These are phyloP conservation scores for Ramaria rubella DNA, from an alignment of 768 basidiomycete genomes.

Conservation along the genomic window DNA sequence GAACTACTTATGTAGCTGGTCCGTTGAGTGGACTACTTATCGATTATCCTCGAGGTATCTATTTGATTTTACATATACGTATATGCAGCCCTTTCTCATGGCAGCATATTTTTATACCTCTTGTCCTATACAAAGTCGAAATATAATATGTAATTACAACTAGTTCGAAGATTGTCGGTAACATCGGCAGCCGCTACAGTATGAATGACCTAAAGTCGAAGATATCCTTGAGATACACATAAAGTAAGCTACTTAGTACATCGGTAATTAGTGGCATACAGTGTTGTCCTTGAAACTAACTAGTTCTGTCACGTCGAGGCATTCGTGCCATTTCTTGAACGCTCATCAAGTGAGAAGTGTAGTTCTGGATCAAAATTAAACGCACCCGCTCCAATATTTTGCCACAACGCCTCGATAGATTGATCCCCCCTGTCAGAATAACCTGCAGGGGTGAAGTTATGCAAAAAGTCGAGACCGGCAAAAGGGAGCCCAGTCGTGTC, in stretches of 20 bases:
- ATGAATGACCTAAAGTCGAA: not conserved
- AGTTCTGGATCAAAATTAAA: conserved; percentile 76
- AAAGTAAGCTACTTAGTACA: not conserved
- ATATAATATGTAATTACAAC: too few species aligned
- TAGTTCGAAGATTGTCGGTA: too few species aligned
- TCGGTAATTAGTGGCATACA: not conserved
- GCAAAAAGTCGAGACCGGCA: conserved; percentile 75
- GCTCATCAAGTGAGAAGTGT: conserved; percentile 47
- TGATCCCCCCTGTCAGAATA: conserved; percentile 26
- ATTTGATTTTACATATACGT: too few species aligned
- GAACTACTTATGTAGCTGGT: too few species aligned
- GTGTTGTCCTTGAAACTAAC: not conserved
- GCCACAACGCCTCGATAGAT: conserved; percentile 36
- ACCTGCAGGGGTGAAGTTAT: conserved; percentile 58
- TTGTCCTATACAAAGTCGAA: too few species aligned
- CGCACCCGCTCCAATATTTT: conserved; percentile 63
- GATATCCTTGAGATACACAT: not conserved
- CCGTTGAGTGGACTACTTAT: too few species aligned
- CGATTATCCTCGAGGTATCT: too few species aligned
- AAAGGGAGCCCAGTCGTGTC: conserved; percentile 74
- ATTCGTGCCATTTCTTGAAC: not conserved
- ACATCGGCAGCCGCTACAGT: too few species aligned
- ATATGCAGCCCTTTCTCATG: too few species aligned
- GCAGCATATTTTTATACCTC: too few species aligned
- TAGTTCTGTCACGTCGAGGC: not conserved